phyloP scores from a whole-genome alignment of 2,329 filamentous ascomycete genomes.

The Penicillium sp. region DNA sequence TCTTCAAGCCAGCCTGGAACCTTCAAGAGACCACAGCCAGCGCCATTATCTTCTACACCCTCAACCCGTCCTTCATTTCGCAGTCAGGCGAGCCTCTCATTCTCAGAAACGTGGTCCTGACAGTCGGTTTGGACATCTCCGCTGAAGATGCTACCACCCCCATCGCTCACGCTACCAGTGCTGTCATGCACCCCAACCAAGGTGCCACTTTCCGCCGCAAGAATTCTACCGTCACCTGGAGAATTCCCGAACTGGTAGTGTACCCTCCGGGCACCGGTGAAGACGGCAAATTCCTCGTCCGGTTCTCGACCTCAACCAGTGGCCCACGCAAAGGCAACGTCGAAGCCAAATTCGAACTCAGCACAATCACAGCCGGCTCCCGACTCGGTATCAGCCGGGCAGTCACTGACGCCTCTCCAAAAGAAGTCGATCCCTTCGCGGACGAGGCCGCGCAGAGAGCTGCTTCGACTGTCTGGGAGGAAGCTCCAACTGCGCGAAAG shows the following conservation, averaged over 20 bases:
- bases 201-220: conserved; percentile 48
- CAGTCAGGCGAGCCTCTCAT: conserved; percentile 50
- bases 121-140: conserved; percentile 45
- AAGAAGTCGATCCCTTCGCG: conserved; percentile 48
- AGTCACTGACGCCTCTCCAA: conserved; percentile 26
- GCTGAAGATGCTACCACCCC: conserved; percentile 38
- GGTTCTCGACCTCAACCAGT: conserved; percentile 71
- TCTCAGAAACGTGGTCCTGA: conserved; percentile 76
- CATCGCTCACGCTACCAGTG: conserved; percentile 40
- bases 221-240: conserved; percentile 47
- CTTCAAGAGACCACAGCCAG: conserved; percentile 81
- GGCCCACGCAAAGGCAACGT: conserved; percentile 71
- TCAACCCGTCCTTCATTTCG: conserved; percentile 68
- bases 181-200: conserved; percentile 47
- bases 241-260: conserved; percentile 50
- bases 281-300: conserved; percentile 75
- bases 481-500: conserved; percentile 65
- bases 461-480: conserved; percentile 57
- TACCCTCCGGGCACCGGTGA: conserved; percentile 43
- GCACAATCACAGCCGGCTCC: conserved; percentile 55
- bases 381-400: conserved; percentile 61
- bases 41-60: conserved; percentile 76
- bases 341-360: conserved; percentile 79
- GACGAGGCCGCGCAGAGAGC: conserved; percentile 41
- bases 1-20: conserved; percentile 77